Evolutionary conservation across 495 filamentous ascomycete species (phyloP), one percentile per base, ranked within the genome.

Genomic region (Jackrogersella multiformis): DNA sequence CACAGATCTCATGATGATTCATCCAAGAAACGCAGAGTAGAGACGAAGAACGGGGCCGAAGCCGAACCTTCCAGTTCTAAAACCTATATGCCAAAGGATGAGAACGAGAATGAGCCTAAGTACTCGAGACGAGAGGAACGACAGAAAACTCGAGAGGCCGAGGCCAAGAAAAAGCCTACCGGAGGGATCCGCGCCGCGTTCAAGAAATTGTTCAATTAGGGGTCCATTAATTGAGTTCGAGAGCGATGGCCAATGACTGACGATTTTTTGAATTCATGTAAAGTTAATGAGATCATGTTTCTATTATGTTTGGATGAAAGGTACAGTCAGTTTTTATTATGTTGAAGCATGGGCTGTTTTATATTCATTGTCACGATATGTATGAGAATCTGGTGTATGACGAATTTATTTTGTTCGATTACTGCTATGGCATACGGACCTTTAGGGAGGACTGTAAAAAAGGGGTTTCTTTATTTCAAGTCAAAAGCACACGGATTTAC

Each of bases 311-410:
- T 36, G 46, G 13, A 23, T 30, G 41, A 56, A n/a, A 34, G 24
- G 24, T 35, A 28, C 1, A 38, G 8, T 9, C 4, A 1, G 9
- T 35, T 53, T 18, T 45, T 66, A 15, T 51, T 41, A 26, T 26
- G 34, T 32, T 20, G n/a, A 18, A 46, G 5, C 32, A 42, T 44
- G 52, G 9, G 9, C 13, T 56, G 16, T 36, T 13, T 46, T 32
- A 2, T 60, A 18, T 64, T 51, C 54, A 60, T 56, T 69, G 55
- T 49, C 15, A 64, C 60, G 55, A 69, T 49, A 45, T 69, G 66
- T 69, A 69, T 35, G 66, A 64, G 36, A 34, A 24, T 4, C 44
- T 64, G n/a, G 35, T 57, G 66, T 69, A 69, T 24, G 54, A 63
- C 53, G 56, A 15, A 48, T 49, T 46, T 58, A 24, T 46, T 51